Base-by-base conservation (phyloP, 1,284 basidiomycete species). In the Naganishia sp. region DNA sequence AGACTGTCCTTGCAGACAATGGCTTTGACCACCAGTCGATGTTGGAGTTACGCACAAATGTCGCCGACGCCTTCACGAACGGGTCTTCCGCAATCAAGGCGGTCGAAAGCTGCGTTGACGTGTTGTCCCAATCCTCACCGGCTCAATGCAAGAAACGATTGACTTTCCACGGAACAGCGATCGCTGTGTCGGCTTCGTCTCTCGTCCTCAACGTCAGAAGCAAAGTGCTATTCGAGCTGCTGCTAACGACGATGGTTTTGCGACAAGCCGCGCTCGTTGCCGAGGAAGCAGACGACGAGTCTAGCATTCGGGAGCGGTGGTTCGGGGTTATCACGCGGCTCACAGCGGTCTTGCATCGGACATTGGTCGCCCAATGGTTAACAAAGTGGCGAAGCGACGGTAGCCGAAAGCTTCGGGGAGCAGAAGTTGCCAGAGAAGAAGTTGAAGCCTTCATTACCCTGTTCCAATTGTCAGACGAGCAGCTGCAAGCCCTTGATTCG, bases 191-290 rank as follows among this genome's bases (percentile, higher is more conserved):
- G 23, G 62, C 75, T 1, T 74, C 78, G 11, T 67, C 73, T 0
- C 61, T 70, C 3, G 67, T 68, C 31, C 69, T 81, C 43, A 67
- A 70, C 6, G 70, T 72, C 7, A 74, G 81, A 6, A 79, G 77
- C 62, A 64, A 67, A 7, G 69, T 81, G 23, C 72, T 77, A 4
- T 68, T 75, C n/a, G 72, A 76, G 17, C 58, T 79, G 23, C 71
- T 80, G 3, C 69, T 80, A 1, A 70, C 79, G 10, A 67, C 75
- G 4, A 66, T 82, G 15, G 78, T 76, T 66, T 65, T 77, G 31
- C 72, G 77, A 3, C 58, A 71, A 7, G 72, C 71, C 6, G 69
- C 70, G 7, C 54, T 65, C 25, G 72, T 76, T 39, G 62, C 72
- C 0, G 65, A 69, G 0, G 69, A 70, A 18, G 70, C 66, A 21